Evolutionary conservation across 345 rosid genomes (phyloP).

Genomic region (Laguncularia racemosa): DNA sequence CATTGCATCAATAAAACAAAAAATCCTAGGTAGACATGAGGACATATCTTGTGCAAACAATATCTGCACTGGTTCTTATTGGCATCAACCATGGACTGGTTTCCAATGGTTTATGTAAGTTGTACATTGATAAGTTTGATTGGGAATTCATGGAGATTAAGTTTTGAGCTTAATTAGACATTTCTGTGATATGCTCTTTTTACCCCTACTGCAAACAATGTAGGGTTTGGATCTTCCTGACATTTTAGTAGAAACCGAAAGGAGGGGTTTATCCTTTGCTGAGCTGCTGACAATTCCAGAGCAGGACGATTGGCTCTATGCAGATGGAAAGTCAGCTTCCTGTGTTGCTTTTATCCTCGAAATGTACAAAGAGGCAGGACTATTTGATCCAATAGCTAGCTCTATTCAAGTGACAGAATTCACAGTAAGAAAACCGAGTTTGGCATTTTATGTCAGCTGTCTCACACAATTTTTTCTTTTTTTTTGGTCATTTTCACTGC

Average conservation of each 20-base stretch:
- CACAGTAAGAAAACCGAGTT: slow-evolving; percentile 44
- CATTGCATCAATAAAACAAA: too few species aligned
- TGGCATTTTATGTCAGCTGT: background rate
- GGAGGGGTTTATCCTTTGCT: slow-evolving; percentile 80
- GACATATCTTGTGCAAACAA: too few species aligned
- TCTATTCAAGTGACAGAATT: slow-evolving; percentile 90
- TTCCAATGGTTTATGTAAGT: too few species aligned
- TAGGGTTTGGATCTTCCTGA: slow-evolving; percentile 74
- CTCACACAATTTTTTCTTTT: background rate
- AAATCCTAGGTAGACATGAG: too few species aligned
- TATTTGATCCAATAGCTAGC: slow-evolving; percentile 57
- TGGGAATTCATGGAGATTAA: background rate
- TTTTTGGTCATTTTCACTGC: background rate
- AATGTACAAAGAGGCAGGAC: slow-evolving; percentile 94
- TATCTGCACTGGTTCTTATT: too few species aligned
- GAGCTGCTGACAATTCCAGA: slow-evolving; percentile 91
- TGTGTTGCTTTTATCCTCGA: slow-evolving; percentile 90
- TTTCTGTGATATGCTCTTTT: background rate
- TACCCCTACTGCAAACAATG: slow-evolving; percentile 17
- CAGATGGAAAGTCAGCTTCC: slow-evolving; percentile 90
- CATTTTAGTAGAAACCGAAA: slow-evolving; percentile 76
- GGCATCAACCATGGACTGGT: too few species aligned
- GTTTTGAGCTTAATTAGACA: background rate
- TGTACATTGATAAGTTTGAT: too few species aligned
- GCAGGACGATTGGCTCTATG: slow-evolving; percentile 86